Evolutionary conservation across 208 protist genomes (phyloP).

Genomic region (Leishmania guyanensis): DNA sequence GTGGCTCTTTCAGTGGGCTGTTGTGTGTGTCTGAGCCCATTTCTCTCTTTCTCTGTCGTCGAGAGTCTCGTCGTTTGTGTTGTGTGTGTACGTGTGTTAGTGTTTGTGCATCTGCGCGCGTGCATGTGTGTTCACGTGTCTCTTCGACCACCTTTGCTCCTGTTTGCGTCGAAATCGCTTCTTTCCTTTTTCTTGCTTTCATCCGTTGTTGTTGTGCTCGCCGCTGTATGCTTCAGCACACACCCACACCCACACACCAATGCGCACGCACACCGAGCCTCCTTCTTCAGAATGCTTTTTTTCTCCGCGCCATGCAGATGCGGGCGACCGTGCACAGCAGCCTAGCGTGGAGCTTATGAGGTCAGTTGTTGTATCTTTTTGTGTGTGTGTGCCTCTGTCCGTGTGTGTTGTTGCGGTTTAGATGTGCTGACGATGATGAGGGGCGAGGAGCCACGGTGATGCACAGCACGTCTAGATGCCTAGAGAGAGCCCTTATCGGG

Average conservation of each 20-base stretch:
- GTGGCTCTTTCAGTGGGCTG: not conserved
- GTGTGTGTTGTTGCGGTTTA: not conserved
- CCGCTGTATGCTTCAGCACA: not conserved
- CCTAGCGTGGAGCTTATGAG: not conserved
- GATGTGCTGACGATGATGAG: not conserved
- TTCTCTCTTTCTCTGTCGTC: not conserved
- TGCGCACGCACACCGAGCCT: not conserved
- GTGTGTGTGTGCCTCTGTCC: slow-evolving; percentile 10
- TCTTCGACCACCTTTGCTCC: not conserved
- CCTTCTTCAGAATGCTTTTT: not conserved
- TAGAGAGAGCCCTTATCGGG: not conserved
- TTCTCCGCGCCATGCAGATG: not conserved
- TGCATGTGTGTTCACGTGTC: not conserved
- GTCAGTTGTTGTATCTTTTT: not conserved
- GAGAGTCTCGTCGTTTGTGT: not conserved
- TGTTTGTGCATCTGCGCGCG: slow-evolving; percentile 8
- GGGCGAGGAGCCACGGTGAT: not conserved
- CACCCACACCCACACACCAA: not conserved
- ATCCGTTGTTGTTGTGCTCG: not conserved
- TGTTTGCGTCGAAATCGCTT: not conserved
- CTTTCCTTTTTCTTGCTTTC: not conserved
- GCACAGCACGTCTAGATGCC: not conserved
- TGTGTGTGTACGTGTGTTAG: slow-evolving; percentile 1
- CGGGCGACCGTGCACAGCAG: not conserved
- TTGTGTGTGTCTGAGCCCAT: not conserved